Conservation (phyloP, 768 basidiomycete genomes). For the Mycena vulgaris region DNA sequence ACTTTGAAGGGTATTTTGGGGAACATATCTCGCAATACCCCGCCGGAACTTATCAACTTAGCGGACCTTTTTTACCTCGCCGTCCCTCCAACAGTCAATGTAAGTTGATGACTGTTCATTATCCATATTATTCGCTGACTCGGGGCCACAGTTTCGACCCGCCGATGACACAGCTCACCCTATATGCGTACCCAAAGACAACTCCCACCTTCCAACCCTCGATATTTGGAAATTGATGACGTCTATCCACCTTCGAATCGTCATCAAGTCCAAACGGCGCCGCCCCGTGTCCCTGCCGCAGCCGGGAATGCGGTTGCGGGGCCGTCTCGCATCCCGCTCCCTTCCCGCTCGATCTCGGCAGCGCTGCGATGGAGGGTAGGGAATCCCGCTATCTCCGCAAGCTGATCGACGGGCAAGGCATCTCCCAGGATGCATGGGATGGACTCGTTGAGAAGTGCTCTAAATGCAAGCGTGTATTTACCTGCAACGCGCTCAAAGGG, state of each 20-base stretch:
- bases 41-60: too few species aligned
- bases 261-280: background rate
- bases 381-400: background rate
- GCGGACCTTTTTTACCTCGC: too few species aligned
- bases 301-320: background rate
- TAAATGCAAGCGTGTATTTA: too few species aligned
- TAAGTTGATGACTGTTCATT: too few species aligned
- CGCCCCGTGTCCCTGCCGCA: background rate
- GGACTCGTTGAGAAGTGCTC: background rate
- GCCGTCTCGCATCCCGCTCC: constrained; percentile 1
- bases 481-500: too few species aligned
- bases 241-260: background rate
- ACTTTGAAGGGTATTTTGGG: too few species aligned
- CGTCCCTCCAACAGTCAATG: too few species aligned
- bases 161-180: background rate
- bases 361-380: background rate
- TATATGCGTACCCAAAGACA: background rate
- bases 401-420: background rate
- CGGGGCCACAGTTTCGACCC: too few species aligned
- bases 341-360: background rate
- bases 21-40: too few species aligned
- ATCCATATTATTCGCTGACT: too few species aligned
- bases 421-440: background rate
- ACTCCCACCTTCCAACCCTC: background rate
- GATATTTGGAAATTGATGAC: background rate